Percentiles rank a stretch among this genome's conserved stretches.
Conservation (phyloP, 2,329 filamentous ascomycete species). For the Ceratocystis harringtonii region DNA sequence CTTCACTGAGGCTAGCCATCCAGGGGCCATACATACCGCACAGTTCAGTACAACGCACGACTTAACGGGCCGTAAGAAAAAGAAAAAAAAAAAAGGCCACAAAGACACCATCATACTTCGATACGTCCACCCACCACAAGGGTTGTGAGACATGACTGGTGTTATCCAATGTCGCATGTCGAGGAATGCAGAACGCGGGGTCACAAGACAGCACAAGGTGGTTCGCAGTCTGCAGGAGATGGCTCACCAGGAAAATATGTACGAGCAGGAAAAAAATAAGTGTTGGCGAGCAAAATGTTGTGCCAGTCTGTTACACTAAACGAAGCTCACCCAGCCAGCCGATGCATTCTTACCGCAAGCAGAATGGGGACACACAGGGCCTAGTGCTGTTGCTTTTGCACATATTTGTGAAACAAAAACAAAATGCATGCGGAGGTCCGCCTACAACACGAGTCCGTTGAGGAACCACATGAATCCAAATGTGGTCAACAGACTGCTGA, state of each 20-base stretch:
- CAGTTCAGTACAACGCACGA: too few relatives aligned
- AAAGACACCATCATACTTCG: background rate
- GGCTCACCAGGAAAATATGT: conserved; percentile 6
- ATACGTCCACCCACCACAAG: too few relatives aligned
- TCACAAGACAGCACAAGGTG: background rate
- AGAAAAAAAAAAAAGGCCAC: background rate
- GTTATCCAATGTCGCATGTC: background rate
- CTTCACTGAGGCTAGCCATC: too few relatives aligned
- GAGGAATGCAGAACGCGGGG: background rate
- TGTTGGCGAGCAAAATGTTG: background rate
- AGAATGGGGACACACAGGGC: background rate
- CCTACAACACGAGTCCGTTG: conserved; percentile 31
- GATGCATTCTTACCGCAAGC: background rate
- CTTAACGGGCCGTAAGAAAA: too few relatives aligned
- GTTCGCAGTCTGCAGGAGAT: background rate
- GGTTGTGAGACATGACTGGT: too few relatives aligned
- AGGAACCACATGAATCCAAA: conserved; percentile 52
- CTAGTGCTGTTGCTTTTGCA: background rate
- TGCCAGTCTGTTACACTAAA: background rate
- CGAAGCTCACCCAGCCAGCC: background rate
- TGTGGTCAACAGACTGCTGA: conserved; percentile 39
- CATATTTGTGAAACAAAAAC: background rate
- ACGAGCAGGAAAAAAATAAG: conserved; percentile 1
- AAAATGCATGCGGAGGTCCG: background rate
- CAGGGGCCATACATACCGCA: too few relatives aligned